phyloP scores from a whole-genome alignment of 2,329 filamentous ascomycete genomes.

The Zymoseptoria crescenta region DNA sequence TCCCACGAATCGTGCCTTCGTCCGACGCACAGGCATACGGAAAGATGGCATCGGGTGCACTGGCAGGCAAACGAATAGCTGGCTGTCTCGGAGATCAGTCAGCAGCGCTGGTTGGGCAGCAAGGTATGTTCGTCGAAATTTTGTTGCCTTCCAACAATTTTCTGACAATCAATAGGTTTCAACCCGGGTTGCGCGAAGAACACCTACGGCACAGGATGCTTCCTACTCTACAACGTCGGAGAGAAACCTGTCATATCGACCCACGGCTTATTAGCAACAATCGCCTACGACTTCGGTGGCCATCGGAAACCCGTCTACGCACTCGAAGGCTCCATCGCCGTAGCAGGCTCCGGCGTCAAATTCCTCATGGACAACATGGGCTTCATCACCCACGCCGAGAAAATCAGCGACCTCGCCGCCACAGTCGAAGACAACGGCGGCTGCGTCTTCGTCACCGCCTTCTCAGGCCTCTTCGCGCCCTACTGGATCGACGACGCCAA shows the following conservation, averaged over 20 bases:
- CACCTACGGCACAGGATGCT: conserved; percentile 85
- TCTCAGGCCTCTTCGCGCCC: conserved; percentile 82
- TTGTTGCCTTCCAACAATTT: not conserved
- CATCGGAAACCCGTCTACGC: conserved; percentile 56
- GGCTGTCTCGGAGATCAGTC: conserved; percentile 84
- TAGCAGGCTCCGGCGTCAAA: conserved; percentile 71
- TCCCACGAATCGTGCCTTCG: conserved; percentile 79
- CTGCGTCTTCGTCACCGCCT: conserved; percentile 79
- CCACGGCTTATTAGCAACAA: conserved; percentile 74
- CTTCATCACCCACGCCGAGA: conserved; percentile 55
- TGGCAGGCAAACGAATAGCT: conserved; percentile 67
- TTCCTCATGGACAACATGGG: conserved; percentile 60
- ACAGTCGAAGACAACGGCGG: conserved; percentile 70
- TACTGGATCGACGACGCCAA: conserved; percentile 94
- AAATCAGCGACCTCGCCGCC: conserved; percentile 57
- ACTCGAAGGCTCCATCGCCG: conserved; percentile 71
- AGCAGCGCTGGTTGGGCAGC: conserved; percentile 65
- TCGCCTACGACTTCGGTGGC: conserved; percentile 76
- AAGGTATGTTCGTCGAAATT: conserved; percentile 65
- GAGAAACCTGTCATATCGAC: conserved; percentile 76
- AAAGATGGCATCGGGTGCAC: conserved; percentile 52
- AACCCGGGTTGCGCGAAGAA: conserved; percentile 77
- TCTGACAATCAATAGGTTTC: conserved; percentile 49
- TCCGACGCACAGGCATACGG: conserved; percentile 69
- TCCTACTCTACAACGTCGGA: conserved; percentile 83